These are phyloP conservation scores for Erythrophleum ivorense DNA, from an alignment of 331 rosid species.

Conservation along the genomic window DNA sequence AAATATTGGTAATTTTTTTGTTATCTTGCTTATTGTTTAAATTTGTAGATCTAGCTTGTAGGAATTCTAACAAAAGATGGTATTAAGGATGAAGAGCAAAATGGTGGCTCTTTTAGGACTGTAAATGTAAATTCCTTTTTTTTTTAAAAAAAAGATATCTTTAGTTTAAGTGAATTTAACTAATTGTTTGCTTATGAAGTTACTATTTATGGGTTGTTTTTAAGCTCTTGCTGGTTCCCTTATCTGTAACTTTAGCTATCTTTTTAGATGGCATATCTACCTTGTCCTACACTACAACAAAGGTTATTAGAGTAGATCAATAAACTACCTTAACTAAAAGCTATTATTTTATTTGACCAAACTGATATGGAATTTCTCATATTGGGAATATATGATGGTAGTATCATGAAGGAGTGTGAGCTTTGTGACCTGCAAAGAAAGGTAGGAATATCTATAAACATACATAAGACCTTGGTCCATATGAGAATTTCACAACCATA, in stretches of 20 bases:
- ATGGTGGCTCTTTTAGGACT: slow-evolving; percentile 49
- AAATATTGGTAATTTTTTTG: too few relatives aligned
- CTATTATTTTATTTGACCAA: slow-evolving; percentile 7
- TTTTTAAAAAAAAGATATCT: background rate
- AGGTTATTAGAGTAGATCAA: slow-evolving; percentile 43
- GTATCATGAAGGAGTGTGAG: slow-evolving; percentile 76
- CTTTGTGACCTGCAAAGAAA: slow-evolving; percentile 73
- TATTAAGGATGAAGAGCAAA: slow-evolving; percentile 46
- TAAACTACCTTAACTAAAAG: slow-evolving; percentile 11
- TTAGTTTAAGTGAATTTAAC: slow-evolving; percentile 12
- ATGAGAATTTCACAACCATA: slow-evolving; percentile 59
- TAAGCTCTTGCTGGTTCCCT: slow-evolving; percentile 57
- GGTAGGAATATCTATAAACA: slow-evolving; percentile 63
- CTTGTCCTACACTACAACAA: slow-evolving; percentile 66
- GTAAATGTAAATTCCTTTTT: slow-evolving; percentile 50
- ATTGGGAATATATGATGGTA: slow-evolving; percentile 37
- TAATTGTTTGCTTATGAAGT: slow-evolving; percentile 34
- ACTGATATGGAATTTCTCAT: slow-evolving; percentile 16
- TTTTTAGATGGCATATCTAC: slow-evolving; percentile 71
- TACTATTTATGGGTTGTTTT: slow-evolving; percentile 52
- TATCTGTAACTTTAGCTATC: slow-evolving; percentile 58
- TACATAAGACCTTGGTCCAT: slow-evolving; percentile 65
- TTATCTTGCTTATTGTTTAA: too few relatives aligned
- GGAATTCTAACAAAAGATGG: slow-evolving; percentile 60
- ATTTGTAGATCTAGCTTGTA: slow-evolving; percentile 56